Base-by-base conservation (phyloP, 2,329 filamentous ascomycete genomes). In the Ilyonectria destructans region DNA sequence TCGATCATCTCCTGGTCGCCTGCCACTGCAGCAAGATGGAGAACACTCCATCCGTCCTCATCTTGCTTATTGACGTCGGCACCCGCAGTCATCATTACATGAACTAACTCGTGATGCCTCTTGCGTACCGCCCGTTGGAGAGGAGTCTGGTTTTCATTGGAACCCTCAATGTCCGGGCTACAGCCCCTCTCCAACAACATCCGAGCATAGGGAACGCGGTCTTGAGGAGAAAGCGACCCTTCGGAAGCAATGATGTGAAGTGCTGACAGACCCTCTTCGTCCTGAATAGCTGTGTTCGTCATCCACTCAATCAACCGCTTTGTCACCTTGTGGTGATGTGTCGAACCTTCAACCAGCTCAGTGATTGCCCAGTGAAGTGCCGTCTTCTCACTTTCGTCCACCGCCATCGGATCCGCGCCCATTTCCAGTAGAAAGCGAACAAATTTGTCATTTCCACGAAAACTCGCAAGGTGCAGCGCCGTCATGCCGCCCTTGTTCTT, bases 161-260 rank as follows among this genome's bases (percentile, higher is more conserved):
- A 26, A 31, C 46, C 15, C 10, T 57, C 21, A 17, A 17, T n/a
- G 13, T 57, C 23, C 3, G 37, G 54, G 21, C n/a, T 23, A 3
- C 33, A 35, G 3, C 48, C 46, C 6, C 23, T 40, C 6, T 40
- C 17, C 17, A 61, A 21, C 8, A 52, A 31, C 17, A 40, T 40
- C 2, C 5, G 2, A 6, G 17, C 37, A n/a, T 52, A 26, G 5
- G 40, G 19, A 6, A 52, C 58, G 7, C 33, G 58, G n/a, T 52
- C 46, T 6, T 40, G 17, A 15, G 10, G 8, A 17, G 58, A 43
- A 17, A 29, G 17, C 9, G 46, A 43, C 2, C 58, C 46, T 2
- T 51, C 31, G 9, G 58, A 51, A 21, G 58, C 48, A 3, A 61
- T 61, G 46, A 54, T 61, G 21, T 61, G 58, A 37, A 61, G 58